Evolutionary conservation across 441 rosid genomes (phyloP), one percentile per base, ranked within the genome.

Genomic region (Populus hybrid): DNA sequence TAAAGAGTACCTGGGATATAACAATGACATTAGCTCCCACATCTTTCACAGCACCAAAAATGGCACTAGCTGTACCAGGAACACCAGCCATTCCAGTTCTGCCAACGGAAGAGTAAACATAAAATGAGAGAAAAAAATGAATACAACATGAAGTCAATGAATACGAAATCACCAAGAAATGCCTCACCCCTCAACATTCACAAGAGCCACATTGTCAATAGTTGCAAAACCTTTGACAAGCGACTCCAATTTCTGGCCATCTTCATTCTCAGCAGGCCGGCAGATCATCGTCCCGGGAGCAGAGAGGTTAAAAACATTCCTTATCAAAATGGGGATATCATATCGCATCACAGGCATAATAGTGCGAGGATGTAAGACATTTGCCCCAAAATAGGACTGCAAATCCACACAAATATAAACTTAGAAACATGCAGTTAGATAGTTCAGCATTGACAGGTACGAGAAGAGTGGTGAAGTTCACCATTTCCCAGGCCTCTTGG

Each of bases 401-500:
- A 78, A 11, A 70, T 59, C 78, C 50, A 85, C 78, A 81, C 73
- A 59, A 84, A 75, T 2, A 68, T 69, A 59, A 80, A 30, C 71
- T 87, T 81, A 81, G 77, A 76, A 74, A 86, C 32, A 72, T 69
- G 68, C 64, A 50, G n/a, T 46, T 69, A 68, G 73, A 42, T 73
- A 78, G 42, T 69, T 24, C 72, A 69, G 71, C 21, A 70, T 72
- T 71, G 69, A 63, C 74, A 74, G 35, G 32, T 59, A 77, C 66
- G 53, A 64, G 34, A 80, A 80, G 69, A 81, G 59, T 21, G 36
- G 36, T 77, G 61, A 80, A 82, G 79, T 42, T 87, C 86, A 95
- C 98, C 99, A 95, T 94, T 91, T 94, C 99, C 99, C 97, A 94
- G 67, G 99, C 99, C 86, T 94, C 99, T 84, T 95, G 99, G 84